Evolutionary conservation across 768 basidiomycete genomes (phyloP).

Genomic region (Serendipita sp.): DNA sequence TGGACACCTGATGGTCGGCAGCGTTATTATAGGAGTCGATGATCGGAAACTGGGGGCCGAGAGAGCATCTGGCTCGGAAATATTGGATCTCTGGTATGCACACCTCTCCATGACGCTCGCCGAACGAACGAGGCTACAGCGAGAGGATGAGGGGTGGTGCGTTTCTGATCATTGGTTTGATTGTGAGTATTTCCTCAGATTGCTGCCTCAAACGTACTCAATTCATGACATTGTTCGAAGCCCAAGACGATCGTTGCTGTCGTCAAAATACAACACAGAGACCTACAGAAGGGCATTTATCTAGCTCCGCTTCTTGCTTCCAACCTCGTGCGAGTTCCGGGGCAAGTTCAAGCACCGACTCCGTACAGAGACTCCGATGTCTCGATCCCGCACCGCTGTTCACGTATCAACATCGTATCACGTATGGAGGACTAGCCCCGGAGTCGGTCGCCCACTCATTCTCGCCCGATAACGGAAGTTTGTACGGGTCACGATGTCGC

Average conservation of each 20-base stretch:
- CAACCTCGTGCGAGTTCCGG: constrained; percentile 14
- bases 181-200: constrained; percentile 16
- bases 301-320: constrained; percentile 11
- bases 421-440: constrained; percentile 23
- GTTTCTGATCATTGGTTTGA: constrained; percentile 20
- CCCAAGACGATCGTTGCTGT: no score
- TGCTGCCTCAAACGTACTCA: not conserved
- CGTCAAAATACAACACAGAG: not conserved
- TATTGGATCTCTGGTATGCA: constrained; percentile 27
- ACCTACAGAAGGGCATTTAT: not conserved
- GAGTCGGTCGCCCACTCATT: constrained; percentile 8
- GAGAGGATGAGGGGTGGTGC: constrained; percentile 45
- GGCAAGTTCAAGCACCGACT: not conserved
- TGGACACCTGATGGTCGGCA: constrained; percentile 38
- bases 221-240: not conserved
- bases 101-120: constrained; percentile 23
- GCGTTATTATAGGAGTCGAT: constrained; percentile 49
- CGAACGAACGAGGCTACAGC: constrained; percentile 1
- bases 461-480: not conserved
- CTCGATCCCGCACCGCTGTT: constrained; percentile 44
- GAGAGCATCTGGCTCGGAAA: not conserved
- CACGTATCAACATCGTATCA: constrained; percentile 28
- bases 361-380: constrained; percentile 27
- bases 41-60: constrained; percentile 32
- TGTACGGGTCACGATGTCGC: constrained; percentile 16